Base-by-base conservation (phyloP, 1,284 basidiomycete genomes). In the Sparassis latifolia region DNA sequence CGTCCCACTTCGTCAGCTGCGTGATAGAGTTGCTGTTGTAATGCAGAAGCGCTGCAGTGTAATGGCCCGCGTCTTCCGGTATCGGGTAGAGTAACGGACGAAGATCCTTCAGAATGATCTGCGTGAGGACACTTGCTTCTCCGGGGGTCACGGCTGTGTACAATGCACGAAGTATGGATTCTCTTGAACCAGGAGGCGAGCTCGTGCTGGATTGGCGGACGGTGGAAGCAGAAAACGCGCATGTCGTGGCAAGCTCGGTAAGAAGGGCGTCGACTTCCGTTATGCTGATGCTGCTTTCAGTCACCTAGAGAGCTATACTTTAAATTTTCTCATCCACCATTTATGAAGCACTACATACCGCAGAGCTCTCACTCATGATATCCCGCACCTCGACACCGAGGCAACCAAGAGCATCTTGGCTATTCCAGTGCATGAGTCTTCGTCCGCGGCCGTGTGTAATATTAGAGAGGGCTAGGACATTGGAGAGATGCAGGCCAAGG, bases 101-200 rank as follows among this genome's bases (percentile, higher is more conserved):
- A 0, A 95, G 69, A 63, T 94, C 92, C 55, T 86, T 87, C 29
- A 95, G 75, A 50, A 96, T 87, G 52, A 95, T 84, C 62, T 95
- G 90, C 0, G 84, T 83, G 45, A 93, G 69, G 49, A 85, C 77
- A 0, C 79, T 72, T 0, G 84, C 76, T 41, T 88, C 84, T 4
- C 66, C 65, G 0, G 89, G 79, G 0, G 79, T 71, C 2, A 90
- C 65, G 2, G 66, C 62, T 20, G 71, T 67, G 55, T 79, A 89
- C 2, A 90, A 69, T 12, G 69, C 63, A 12, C 68, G 66, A 2
- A 89, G 67, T 47, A 89, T 78, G 31, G 71, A 69, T 2, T 66
- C 59, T 52, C 60, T 74, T 53, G 44, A 48, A 40, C 51, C 48
- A 32, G 51, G 47, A 53, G 46, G 29, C 33, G 3, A 28, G 4